phyloP scores from a whole-genome alignment of 1,139 yeast species.

The Nadsonia commutata region DNA sequence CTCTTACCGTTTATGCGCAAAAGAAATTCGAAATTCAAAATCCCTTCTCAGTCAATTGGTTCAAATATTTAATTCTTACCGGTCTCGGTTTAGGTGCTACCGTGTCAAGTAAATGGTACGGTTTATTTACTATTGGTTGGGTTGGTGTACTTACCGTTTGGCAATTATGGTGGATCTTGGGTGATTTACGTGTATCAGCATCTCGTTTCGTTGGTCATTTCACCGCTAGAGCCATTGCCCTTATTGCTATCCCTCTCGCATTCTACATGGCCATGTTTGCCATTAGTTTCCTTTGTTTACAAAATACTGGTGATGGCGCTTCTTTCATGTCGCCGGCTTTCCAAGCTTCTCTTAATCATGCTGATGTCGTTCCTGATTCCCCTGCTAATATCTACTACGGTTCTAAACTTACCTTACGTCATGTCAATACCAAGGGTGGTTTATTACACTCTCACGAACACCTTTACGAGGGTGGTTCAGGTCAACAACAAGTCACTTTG shows the following conservation, averaged over 20 bases:
- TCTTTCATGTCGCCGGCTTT: conserved; percentile 85
- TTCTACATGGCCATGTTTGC: conserved; percentile 64
- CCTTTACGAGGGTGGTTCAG: conserved; percentile 78
- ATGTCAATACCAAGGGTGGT: conserved; percentile 79
- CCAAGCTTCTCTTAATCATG: conserved; percentile 61
- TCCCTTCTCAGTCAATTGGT: conserved; percentile 63
- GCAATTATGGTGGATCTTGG: conserved; percentile 79
- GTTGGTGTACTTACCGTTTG: conserved; percentile 59
- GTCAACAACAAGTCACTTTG: conserved; percentile 66
- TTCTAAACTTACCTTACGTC: conserved; percentile 67
- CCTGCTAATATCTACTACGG: conserved; percentile 81
- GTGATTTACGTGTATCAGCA: conserved; percentile 59
- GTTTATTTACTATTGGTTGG: conserved; percentile 89
- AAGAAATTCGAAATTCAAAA: conserved; percentile 67
- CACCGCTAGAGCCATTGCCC: conserved; percentile 37
- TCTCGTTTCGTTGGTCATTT: conserved; percentile 39
- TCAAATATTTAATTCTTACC: conserved; percentile 51
- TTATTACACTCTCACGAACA: conserved; percentile 79
- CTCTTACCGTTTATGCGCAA: conserved; percentile 67
- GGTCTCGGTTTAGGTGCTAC: conserved; percentile 84
- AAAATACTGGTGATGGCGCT: conserved; percentile 73
- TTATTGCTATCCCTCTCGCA: conserved; percentile 55
- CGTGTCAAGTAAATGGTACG: conserved; percentile 90
- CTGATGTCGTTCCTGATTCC: conserved; percentile 51
- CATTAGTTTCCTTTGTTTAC: conserved; percentile 59